phyloP scores from a whole-genome alignment of 2,329 filamentous ascomycete genomes.

The Penicillium sp. region DNA sequence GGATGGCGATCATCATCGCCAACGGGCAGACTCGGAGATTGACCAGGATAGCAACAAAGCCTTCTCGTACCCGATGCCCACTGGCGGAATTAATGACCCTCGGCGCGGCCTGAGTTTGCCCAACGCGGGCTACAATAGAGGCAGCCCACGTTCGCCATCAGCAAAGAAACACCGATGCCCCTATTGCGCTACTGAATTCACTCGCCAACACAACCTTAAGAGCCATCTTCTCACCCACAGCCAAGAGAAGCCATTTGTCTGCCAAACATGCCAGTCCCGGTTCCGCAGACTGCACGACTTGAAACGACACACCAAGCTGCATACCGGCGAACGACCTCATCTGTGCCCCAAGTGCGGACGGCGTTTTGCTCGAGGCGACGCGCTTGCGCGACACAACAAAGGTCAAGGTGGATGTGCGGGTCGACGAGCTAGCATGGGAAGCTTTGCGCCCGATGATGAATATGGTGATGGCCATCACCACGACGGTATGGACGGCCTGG shows the following conservation, averaged over 20 bases:
- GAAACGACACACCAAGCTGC: conserved; percentile 93
- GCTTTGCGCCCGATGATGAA: conserved; percentile 78
- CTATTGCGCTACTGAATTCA: conserved; percentile 95
- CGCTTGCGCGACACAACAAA: conserved; percentile 90
- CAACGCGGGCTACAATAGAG: conserved; percentile 55
- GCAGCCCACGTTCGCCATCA: conserved; percentile 66
- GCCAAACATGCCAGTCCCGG: conserved; percentile 86
- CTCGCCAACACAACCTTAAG: conserved; percentile 94
- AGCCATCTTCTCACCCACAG: conserved; percentile 96
- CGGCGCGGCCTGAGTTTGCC: conserved; percentile 61
- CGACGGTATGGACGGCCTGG: conserved; percentile 63
- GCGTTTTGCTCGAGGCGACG: conserved; percentile 93
- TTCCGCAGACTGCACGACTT: conserved; percentile 92
- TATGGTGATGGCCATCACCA: conserved; percentile 50
- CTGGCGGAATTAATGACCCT: conserved; percentile 50
- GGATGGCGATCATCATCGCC: conserved; percentile 43
- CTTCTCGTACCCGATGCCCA: conserved; percentile 65
- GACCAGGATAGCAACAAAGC: conserved; percentile 53
- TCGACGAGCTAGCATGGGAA: conserved; percentile 78
- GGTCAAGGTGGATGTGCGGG: conserved; percentile 94
- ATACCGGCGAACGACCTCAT: conserved; percentile 73
- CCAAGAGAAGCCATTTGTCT: conserved; percentile 96
- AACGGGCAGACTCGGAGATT: conserved; percentile 38
- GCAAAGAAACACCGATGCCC: conserved; percentile 94
- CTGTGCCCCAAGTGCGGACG: conserved; percentile 50